phyloP scores from a whole-genome alignment of 2,329 filamentous ascomycete species.

The Beauveria scarabaeidicola region DNA sequence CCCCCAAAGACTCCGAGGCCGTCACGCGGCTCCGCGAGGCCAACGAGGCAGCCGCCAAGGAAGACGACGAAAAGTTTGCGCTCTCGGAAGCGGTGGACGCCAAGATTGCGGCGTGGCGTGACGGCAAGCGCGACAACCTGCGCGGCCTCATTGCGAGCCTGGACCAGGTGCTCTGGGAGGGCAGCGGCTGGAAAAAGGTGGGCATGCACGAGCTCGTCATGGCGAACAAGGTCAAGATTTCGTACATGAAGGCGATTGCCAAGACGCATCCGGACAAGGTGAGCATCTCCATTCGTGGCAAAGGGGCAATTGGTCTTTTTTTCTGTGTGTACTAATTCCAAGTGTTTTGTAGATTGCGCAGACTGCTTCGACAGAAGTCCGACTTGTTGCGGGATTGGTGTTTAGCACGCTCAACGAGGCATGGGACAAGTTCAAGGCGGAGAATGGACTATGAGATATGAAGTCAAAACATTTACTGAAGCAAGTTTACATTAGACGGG shows the following conservation, averaged over 20 bases:
- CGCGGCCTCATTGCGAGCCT: slow-evolving; percentile 79
- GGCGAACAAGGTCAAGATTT: slow-evolving; percentile 90
- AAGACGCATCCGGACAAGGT: slow-evolving; percentile 99
- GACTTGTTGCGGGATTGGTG: slow-evolving; percentile 56
- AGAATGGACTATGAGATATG: slow-evolving; percentile 49
- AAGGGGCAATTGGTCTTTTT: background rate
- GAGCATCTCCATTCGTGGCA: slow-evolving; percentile 25
- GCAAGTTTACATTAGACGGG: slow-evolving; percentile 5
- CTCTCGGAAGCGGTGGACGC: slow-evolving; percentile 80
- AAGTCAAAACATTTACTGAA: slow-evolving; percentile 2
- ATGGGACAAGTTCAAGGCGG: slow-evolving; percentile 64
- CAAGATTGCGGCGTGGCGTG: slow-evolving; percentile 70
- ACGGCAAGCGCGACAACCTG: slow-evolving; percentile 87
- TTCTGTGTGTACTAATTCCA: slow-evolving; percentile 3
- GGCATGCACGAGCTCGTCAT: slow-evolving; percentile 88
- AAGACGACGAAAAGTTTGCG: slow-evolving; percentile 88
- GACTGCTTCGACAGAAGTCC: slow-evolving; percentile 55
- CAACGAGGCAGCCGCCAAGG: slow-evolving; percentile 74
- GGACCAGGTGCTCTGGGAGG: slow-evolving; percentile 84
- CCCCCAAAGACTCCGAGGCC: slow-evolving; percentile 57
- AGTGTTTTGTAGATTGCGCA: slow-evolving; percentile 44
- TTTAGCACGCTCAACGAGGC: slow-evolving; percentile 64
- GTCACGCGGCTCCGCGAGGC: slow-evolving; percentile 75
- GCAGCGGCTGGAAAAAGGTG: slow-evolving; percentile 93
- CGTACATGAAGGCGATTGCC: slow-evolving; percentile 98